Evolutionary conservation across 2,329 filamentous ascomycete genomes (phyloP).

Genomic region (Penicillium sp.): DNA sequence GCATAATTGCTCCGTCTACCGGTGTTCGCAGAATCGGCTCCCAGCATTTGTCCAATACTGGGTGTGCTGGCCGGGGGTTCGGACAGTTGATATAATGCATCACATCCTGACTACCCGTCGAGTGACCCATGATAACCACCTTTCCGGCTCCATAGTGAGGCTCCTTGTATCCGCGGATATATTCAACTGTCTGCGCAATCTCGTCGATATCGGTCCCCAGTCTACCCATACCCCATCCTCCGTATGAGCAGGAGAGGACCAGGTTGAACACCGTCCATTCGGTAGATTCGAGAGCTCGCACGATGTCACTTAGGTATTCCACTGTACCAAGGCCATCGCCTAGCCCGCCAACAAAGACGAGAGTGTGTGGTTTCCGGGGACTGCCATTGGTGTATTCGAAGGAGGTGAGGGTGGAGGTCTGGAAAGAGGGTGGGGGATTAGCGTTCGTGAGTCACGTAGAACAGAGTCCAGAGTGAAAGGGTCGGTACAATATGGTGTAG

Average conservation of each 20-base stretch:
- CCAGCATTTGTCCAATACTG: conserved; percentile 30
- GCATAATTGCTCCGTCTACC: conserved; percentile 74
- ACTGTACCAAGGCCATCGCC: conserved; percentile 60
- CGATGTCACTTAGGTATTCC: conserved; percentile 55
- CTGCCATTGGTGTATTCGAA: conserved; percentile 43
- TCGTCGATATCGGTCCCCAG: conserved; percentile 59
- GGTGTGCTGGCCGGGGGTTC: conserved; percentile 41
- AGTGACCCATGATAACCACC: conserved; percentile 68
- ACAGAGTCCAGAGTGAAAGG: background rate
- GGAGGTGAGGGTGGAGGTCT: conserved; percentile 42
- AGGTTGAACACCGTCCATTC: conserved; percentile 57
- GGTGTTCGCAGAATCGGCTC: conserved; percentile 48
- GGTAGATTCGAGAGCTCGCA: conserved; percentile 48
- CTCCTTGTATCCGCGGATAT: conserved; percentile 48
- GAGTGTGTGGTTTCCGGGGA: conserved; percentile 47
- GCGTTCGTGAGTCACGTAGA: background rate
- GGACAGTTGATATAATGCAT: conserved; percentile 62
- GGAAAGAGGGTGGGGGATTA: background rate
- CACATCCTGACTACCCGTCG: conserved; percentile 68
- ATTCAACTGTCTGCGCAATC: conserved; percentile 54
- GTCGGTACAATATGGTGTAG: conserved; percentile 29
- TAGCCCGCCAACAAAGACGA: conserved; percentile 63
- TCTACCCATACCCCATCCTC: conserved; percentile 57
- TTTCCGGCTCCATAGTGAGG: conserved; percentile 46
- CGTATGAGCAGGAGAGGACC: conserved; percentile 55